Evolutionary conservation across 176 grass and related monocot genomes (phyloP), one percentile per base, ranked within the genome.

Genomic region (Rhynchospora tenuis): DNA sequence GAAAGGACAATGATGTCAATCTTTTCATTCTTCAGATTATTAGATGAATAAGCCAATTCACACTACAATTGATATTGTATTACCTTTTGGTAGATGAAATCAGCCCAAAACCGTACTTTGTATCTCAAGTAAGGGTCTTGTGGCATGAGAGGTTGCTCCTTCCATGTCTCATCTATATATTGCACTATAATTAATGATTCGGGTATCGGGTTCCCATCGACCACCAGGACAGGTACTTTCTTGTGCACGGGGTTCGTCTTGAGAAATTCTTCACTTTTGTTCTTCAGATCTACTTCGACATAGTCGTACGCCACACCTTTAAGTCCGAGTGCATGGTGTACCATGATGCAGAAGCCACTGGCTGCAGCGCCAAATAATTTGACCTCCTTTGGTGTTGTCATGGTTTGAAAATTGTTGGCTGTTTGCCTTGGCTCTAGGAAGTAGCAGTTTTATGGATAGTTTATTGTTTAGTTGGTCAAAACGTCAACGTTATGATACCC

Each of bases 11-110:
- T 38, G 33, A 38, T 38, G 33, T 4, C 33, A 38, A 4, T 38
- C 33, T 38, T n/a, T n/a, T n/a, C n/a, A n/a, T n/a, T n/a, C n/a
- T n/a, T n/a, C n/a, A n/a, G n/a, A n/a, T n/a, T n/a, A n/a, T n/a
- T n/a, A n/a, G n/a, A n/a, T n/a, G n/a, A n/a, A n/a, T n/a, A 38
- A 38, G 33, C 0, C 33, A 38, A 1, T 38, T 38, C 33, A 0
- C 3, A 38, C 3, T 38, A 46, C 50, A 57, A 14, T 45, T 24
- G 9, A 9, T 31, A 27, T 52, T 28, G 8, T 47, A 51, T 71
- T 33, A 88, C 82, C 86, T 88, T 88, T 16, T 71, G 82, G 51
- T 81, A 88, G 82, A 88, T 1, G 15, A 80, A 84, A 80, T 73
- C 38, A 29, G 73, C 86, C 85, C 86, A 87, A 63, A 87, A 87